Evolutionary conservation across 2,329 filamentous ascomycete genomes (phyloP).

Genomic region (Coleophoma crateriformis): DNA sequence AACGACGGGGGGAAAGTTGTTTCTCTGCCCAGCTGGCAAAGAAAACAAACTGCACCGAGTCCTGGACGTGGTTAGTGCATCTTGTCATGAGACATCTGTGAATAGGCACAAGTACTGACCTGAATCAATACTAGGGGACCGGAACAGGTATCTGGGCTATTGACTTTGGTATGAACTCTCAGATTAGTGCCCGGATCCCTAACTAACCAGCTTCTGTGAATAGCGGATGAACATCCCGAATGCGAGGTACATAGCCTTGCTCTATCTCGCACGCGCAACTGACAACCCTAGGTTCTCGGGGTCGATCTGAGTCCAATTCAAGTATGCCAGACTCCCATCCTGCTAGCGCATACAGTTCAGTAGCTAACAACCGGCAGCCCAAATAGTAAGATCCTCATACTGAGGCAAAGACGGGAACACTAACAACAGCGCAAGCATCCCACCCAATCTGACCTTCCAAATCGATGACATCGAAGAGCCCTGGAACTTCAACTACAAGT

Average conservation of each 20-base stretch:
- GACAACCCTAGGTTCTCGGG: conserved; percentile 15
- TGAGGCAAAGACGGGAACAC: no score
- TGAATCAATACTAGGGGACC: not conserved
- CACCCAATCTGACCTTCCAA: conserved; percentile 49
- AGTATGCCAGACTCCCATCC: not conserved
- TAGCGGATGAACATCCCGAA: conserved; percentile 14
- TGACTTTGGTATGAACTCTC: conserved; percentile 4
- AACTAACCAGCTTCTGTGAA: not conserved
- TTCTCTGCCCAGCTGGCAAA: not conserved
- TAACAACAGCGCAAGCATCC: conserved; percentile 31
- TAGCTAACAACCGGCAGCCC: no score
- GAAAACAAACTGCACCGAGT: not conserved
- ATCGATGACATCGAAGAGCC: conserved; percentile 52
- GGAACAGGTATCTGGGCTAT: conserved; percentile 13
- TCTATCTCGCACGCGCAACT: not conserved
- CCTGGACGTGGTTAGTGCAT: not conserved
- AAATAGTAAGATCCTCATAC: no score
- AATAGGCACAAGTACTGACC: not conserved
- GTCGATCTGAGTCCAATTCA: conserved; percentile 29
- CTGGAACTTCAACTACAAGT: conserved; percentile 49
- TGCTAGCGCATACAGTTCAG: no score
- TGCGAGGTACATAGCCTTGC: conserved; percentile 5
- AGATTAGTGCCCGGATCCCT: not conserved
- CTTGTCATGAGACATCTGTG: not conserved
- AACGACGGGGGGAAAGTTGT: not conserved